Base-by-base conservation (phyloP, 208 protist species). In the Novymonas esmeraldas region DNA sequence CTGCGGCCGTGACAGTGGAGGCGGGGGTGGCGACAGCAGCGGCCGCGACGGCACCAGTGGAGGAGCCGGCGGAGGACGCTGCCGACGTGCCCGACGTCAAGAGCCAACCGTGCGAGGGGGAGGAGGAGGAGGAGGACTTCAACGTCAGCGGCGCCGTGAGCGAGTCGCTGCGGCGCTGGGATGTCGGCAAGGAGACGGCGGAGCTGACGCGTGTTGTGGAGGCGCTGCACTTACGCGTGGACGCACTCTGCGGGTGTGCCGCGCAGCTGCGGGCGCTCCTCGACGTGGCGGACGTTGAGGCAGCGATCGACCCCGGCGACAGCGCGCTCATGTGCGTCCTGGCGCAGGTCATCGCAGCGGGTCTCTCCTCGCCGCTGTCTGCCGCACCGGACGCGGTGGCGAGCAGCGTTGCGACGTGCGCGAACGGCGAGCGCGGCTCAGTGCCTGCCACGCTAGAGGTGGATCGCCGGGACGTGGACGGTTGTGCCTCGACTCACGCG, bases 131-230 rank as follows among this genome's bases (percentile, higher is more conserved):
- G 29, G 63, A 41, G 9, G 45, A 42, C 38, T 7, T 70, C 10
- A 56, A 51, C 20, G 49, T 28, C 28, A 31, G 48, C 6, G 33
- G 56, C 22, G 45, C 59, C 28, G 18, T 55, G 20, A 39, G 44
- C 41, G 61, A 65, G n/a, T 14, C 20, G 3, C 56, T 51, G 46
- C 45, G 61, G 55, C 62, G 62, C 29, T 69, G 70, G 33, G 57
- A 76, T 28, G 52, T 46, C 2, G 38, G 5, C 16, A 64, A 64
- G 54, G 70, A 64, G 18, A 76, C 62, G 55, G 18, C 18, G 6
- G 39, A 20, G 56, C 56, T 76, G 41, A 76, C 45, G 38, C 20
- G 45, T 20, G 34, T 42, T 10, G 41, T 44, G 11, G 48, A 64
- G 70, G 54, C 61, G 39, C 52, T 76, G 56, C 39, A 63, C 34